Evolutionary conservation across 140 eudicot genomes (phyloP), one percentile per base, ranked within the genome.

Genomic region (Flaveria floridana): DNA sequence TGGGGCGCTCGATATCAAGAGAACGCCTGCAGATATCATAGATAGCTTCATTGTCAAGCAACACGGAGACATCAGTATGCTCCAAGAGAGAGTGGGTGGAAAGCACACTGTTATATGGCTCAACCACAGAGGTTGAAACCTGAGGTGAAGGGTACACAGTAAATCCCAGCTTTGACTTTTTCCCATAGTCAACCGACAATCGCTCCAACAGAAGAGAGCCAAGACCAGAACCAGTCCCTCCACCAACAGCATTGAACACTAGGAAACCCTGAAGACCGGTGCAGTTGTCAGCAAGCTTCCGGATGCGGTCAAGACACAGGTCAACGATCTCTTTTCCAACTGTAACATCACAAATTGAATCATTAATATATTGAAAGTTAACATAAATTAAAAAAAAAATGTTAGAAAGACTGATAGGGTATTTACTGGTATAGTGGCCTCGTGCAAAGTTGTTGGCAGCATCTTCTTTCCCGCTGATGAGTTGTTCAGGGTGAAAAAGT

Each of bases 401-500:
- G 13, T 19, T 0, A 2, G 7, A 37, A n/a, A 20, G 3, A 4
- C 2, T 2, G 30, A 42, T 3, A 39, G 64, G 50, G 68, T 42
- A n/a, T 18, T 72, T 79, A 87, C 93, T 87, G 70, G 95, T 88
- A 76, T 88, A 88, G 79, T 88, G 95, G 65, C 95, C 95, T 68
- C 95, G 95, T 2, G 96, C 91, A 65, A 86, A 89, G 84, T 89
- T 89, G 88, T 89, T 89, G 28, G 96, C 96, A n/a, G 96, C 96
- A 64, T 89, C 91, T 70, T 89, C 96, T 76, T 88, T 88, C 26
- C 95, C 95, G 23, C 86, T 86, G 76, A 88, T 88, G 72, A 88
- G 88, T 57, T 88, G 95, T 68, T 88, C 90, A 2, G 95, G 95
- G 82, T 88, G 95, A 75, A 88, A 88, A 4, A 88, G 90, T 56